Evolutionary conservation across 31 red algal genomes (phyloP).

Genomic region (Pterothamnion heteromorphum): DNA sequence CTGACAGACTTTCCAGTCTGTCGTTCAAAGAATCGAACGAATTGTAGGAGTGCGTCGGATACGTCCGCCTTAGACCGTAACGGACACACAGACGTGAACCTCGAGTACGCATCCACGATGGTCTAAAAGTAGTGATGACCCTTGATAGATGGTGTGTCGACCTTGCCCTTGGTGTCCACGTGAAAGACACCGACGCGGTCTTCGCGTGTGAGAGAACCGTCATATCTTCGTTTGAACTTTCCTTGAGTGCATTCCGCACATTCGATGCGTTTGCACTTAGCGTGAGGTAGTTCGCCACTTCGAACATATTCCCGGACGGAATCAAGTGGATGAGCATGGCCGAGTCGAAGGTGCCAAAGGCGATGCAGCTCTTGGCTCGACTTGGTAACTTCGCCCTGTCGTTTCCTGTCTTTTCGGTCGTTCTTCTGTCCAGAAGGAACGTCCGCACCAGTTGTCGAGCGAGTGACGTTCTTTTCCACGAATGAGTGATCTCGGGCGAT

Average conservation of each 20-base stretch:
- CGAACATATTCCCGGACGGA: not conserved
- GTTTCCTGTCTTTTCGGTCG: too few relatives aligned
- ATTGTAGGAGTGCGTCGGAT: not conserved
- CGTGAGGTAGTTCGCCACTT: not conserved
- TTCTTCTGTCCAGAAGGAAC: too few relatives aligned
- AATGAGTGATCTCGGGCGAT: not conserved
- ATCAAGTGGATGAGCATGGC: not conserved
- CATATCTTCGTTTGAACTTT: constrained; percentile 4
- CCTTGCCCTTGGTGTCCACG: constrained; percentile 27
- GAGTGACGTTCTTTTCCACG: too few relatives aligned
- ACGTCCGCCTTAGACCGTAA: constrained; percentile 40
- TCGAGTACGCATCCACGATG: constrained; percentile 27
- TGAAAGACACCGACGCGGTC: not conserved
- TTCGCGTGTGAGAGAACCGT: not conserved
- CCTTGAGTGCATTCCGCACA: constrained; percentile 25
- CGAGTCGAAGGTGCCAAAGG: constrained; percentile 24
- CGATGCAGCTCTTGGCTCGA: not conserved
- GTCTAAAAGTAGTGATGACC: constrained; percentile 25
- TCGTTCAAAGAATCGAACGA: constrained; percentile 32
- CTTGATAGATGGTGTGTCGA: not conserved
- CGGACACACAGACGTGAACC: not conserved
- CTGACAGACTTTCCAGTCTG: not conserved
- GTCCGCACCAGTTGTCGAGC: too few relatives aligned
- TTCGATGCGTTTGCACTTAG: not conserved
- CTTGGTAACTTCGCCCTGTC: not conserved